Evolutionary conservation across 2,329 filamentous ascomycete species (phyloP), one percentile per base, ranked within the genome.

Genomic region (Apiospora arundinis): DNA sequence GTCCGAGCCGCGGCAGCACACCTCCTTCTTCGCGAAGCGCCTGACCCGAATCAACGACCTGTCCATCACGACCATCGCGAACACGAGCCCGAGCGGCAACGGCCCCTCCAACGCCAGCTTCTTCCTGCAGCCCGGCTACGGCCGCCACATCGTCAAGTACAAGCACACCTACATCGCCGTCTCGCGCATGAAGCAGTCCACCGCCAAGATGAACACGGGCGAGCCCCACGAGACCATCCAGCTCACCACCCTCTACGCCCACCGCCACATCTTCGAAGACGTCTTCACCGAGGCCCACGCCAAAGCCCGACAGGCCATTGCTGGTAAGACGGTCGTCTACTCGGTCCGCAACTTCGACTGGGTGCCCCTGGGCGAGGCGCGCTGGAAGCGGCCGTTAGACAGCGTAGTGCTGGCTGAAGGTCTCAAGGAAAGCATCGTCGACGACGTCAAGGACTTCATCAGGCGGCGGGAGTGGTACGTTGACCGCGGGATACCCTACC

Each of bases 201-300:
- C 95, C 70, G 92, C 93, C 0, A 93, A 95, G 78, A 89, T 92
- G 78, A 90, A 91, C 68, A 95, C 92, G 37, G 96, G 95, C 71
- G 92, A 94, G 76, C 96, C 96, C 0, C 97, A 97, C 85, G 96
- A 99, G 83, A 97, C 95, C 0, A 89, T 99, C 67, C 96, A 94
- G 72, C 84, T 99, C 72, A 98, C 95, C 3, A 95, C 96, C 0
- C 87, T 99, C 16, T 98, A 97, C 85, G 89, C 93, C 67, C 92
- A 97, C 76, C 92, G 95, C 3, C 90, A 95, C 76, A 89, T 98
- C 18, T 98, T 99, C 78, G 93, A 97, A 80, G 90, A 94, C 28
- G 90, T 99, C 18, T 98, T 99, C 77, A 88, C 87, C 28, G 94
- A 98, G 81, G 95, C 96, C 4, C 93, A 97, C 78, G 86, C 89